Evolutionary conservation across 352 stramenopile species (phyloP), one percentile per base, ranked within the genome.

Genomic region (Phytophthora hibernalis): DNA sequence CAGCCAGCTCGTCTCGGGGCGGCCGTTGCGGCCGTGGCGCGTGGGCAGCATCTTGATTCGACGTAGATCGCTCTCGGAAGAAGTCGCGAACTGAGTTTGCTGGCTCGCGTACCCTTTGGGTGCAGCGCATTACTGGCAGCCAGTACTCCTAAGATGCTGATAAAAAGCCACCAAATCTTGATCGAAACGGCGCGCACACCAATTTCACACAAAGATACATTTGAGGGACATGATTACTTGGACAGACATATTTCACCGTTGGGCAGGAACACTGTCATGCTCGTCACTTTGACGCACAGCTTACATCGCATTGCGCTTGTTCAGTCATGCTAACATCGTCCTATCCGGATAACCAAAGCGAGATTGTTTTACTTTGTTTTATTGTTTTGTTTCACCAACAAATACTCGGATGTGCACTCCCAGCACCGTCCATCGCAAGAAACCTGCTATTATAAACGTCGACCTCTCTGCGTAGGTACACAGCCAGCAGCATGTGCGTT

Each of bases 1-100:
- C 70, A 94, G 73, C 83, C 84, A 94, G 51, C 74, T 88, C 48
- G 74, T 87, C 61, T 88, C 79, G 44, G 77, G 66, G 21, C 70
- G 72, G 18, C 67, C 68, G 26, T 74, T 74, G 44, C 62, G 70
- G 55, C 70, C 70, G 43, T 77, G 54, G 16, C 74, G 70, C 55
- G 61, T 79, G 51, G 74, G 70, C 37, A 82, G 59, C 74, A 82
- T 82, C 63, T 45, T 48, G 21, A 2, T 31, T 20, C 28, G 42
- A 28, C 40, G 35, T 60, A 44, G 18, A 40, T 61, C 59, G n/a
- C 15, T 28, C 22, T 26, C n/a, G 31, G 52, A 57, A 37, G 59
- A 66, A 66, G 60, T 74, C 21, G 43, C n/a, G 33, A 20, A 68
- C 64, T 72, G 65, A 35, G 31, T 45, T n/a, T 16, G 31, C 30